These are phyloP conservation scores for Thelonectria olida DNA, from an alignment of 2,329 filamentous ascomycete species.

Conservation along the genomic window DNA sequence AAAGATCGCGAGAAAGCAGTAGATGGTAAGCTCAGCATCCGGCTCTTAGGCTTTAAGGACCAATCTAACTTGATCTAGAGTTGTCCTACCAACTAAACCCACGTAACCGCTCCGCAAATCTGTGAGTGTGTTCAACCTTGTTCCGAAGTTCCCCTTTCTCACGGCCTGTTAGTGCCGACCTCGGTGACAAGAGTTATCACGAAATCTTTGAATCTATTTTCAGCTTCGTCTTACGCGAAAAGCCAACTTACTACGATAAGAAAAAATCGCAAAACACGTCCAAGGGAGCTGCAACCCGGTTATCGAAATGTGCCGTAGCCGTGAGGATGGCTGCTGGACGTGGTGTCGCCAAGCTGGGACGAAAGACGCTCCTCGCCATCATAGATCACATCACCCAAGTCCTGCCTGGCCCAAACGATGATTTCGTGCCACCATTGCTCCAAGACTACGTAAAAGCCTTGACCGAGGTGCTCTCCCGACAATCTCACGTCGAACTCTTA, in stretches of 20 bases:
- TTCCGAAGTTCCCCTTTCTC: background rate
- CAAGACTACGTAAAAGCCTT: conserved; percentile 84
- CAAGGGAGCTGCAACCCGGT: conserved; percentile 61
- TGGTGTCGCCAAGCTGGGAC: conserved; percentile 73
- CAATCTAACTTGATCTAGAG: conserved; percentile 41
- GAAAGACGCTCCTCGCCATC: conserved; percentile 81
- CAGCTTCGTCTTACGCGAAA: conserved; percentile 72
- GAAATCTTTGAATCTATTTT: conserved; percentile 85
- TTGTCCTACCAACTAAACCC: conserved; percentile 51
- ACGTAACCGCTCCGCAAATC: conserved; percentile 46
- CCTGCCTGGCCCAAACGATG: conserved; percentile 68
- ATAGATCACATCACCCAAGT: conserved; percentile 84
- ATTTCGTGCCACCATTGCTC: conserved; percentile 74
- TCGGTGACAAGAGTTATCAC: conserved; percentile 83
- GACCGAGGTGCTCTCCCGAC: conserved; percentile 73
- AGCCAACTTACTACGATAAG: conserved; percentile 67
- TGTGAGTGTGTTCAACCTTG: conserved; percentile 41
- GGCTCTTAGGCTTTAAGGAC: background rate
- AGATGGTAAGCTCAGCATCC: conserved; percentile 45
- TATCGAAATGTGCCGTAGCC: conserved; percentile 75
- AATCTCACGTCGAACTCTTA: conserved; percentile 83
- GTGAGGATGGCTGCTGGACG: conserved; percentile 77
- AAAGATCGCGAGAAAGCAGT: conserved; percentile 53
- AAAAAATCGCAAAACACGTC: conserved; percentile 57
- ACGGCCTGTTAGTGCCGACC: conserved; percentile 42